Base-by-base conservation (phyloP, 352 stramenopile species). In the Blastocystis sp. region DNA sequence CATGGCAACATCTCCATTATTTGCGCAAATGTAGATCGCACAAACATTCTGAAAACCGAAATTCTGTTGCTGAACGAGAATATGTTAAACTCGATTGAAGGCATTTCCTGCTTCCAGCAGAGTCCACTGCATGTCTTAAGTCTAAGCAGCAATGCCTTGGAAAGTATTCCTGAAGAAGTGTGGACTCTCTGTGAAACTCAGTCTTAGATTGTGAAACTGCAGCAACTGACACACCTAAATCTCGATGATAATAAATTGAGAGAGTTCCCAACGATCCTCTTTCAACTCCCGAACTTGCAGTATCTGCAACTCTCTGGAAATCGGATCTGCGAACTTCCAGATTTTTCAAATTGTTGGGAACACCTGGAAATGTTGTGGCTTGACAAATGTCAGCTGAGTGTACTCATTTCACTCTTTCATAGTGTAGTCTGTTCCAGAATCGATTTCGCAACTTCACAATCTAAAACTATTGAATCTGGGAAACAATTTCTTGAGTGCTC, bases 21-120 rank as follows among this genome's bases (percentile, higher is more conserved):
- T 24, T 79, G 68, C 41, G 16, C 41, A 16, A 56, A 79, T 56
- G 30, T 79, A 11, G 62, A 11, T 24, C 16, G 26, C 34, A n/a
- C 30, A 16, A 79, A 79, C 24, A 62, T 79, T n/a, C 16, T 43
- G 24, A 79, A 79, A 59, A 79, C 68, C 13, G 68, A 79, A 50
- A 34, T 34, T 20, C 24, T 79, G 20, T 47, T 79, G 4, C 24
- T 79, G 50, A 79, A 79, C 37, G 68, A 79, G 8, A 79, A 79
- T 59, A 0, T 79, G 68, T 34, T 79, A 20, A 34, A 79, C 26
- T 79, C 68, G 20, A 79, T 79, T 63, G 34, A 79, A 9, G 68
- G 68, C 9, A 79, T 79, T 39, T 79, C 68, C 18, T 34, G 37
- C 5, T 79, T 79, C 37, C 24, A 11, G 1, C 26, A 26, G 5